Conservation (phyloP, 768 basidiomycete species). For the Tylopilus vinaceipallidus region DNA sequence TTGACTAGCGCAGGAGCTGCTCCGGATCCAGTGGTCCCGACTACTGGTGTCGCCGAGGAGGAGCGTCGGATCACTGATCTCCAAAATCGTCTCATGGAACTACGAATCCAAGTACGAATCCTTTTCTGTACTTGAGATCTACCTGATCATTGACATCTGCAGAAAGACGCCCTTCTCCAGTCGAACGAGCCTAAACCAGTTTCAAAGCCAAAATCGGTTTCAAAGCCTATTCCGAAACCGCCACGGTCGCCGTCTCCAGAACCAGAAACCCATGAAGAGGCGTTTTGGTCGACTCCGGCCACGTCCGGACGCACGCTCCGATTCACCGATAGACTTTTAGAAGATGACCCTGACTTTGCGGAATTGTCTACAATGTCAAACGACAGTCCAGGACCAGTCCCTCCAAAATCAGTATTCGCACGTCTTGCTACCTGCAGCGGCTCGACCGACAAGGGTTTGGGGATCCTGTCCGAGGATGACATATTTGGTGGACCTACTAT, state of each 20-base stretch:
- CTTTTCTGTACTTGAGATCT: not conserved
- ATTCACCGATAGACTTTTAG: slow-evolving; percentile 60
- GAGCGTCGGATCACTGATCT: slow-evolving; percentile 42
- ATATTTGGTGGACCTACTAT: slow-evolving; percentile 6
- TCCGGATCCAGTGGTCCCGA: slow-evolving; percentile 23
- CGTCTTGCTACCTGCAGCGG: slow-evolving; percentile 16
- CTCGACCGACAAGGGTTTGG: slow-evolving; percentile 6
- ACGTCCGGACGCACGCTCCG: slow-evolving; percentile 54
- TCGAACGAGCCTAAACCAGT: slow-evolving; percentile 16
- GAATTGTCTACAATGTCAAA: slow-evolving; percentile 49
- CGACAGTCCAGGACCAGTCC: slow-evolving; percentile 39
- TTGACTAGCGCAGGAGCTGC: slow-evolving; percentile 15
- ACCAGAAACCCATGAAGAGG: slow-evolving; percentile 46
- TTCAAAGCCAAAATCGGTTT: slow-evolving; percentile 8
- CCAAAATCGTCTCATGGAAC: slow-evolving; percentile 40
- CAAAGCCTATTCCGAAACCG: slow-evolving; percentile 13
- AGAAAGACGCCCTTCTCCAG: slow-evolving; percentile 31
- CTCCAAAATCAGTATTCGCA: slow-evolving; percentile 30
- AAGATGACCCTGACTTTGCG: slow-evolving; percentile 60
- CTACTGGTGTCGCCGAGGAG: slow-evolving; percentile 36
- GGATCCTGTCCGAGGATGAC: slow-evolving; percentile 1
- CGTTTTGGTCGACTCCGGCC: slow-evolving; percentile 62
- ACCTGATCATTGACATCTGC: not conserved
- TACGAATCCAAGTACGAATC: slow-evolving; percentile 38
- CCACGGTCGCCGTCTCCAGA: slow-evolving; percentile 20